phyloP scores from a whole-genome alignment of 106 monocot species.

The Vanilla planifolia region DNA sequence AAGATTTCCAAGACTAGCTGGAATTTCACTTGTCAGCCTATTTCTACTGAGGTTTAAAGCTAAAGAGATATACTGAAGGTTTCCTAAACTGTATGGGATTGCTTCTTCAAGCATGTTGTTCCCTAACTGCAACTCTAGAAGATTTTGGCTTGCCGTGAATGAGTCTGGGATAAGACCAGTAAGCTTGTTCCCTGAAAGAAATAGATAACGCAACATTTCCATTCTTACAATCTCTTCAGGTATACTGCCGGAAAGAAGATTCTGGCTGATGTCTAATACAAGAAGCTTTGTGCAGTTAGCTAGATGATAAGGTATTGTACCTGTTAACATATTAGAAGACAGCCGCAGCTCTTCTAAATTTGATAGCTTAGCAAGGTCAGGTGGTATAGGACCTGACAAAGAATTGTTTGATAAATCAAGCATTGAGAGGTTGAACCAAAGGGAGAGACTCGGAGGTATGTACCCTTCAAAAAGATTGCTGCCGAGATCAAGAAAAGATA shows the following conservation, averaged over 20 bases:
- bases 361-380: conserved; percentile 32
- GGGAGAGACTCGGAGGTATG: conserved; percentile 33
- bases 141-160: conserved; percentile 36
- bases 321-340: conserved; percentile 50
- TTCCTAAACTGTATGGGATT: conserved; percentile 51
- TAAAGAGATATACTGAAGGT: conserved; percentile 49
- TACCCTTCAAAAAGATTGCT: conserved; percentile 47
- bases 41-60: conserved; percentile 51
- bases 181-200: conserved; percentile 50
- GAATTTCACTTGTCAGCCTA: conserved; percentile 41
- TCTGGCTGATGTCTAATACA: conserved; percentile 41
- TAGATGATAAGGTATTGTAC: conserved; percentile 43
- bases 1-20: conserved; percentile 44
- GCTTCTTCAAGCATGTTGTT: conserved; percentile 44
- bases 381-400: conserved; percentile 47
- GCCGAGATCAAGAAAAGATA: conserved; percentile 60
- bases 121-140: conserved; percentile 61
- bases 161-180: conserved; percentile 50
- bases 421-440: conserved; percentile 47
- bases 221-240: conserved; percentile 29
- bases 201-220: conserved; percentile 32
- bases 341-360: conserved; percentile 36
- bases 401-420: conserved; percentile 58
- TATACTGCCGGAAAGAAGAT: conserved; percentile 46
- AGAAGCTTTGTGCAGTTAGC: conserved; percentile 44